These are phyloP conservation scores for Penicillium taxi DNA, from an alignment of 495 filamentous ascomycete species.

Conservation along the genomic window DNA sequence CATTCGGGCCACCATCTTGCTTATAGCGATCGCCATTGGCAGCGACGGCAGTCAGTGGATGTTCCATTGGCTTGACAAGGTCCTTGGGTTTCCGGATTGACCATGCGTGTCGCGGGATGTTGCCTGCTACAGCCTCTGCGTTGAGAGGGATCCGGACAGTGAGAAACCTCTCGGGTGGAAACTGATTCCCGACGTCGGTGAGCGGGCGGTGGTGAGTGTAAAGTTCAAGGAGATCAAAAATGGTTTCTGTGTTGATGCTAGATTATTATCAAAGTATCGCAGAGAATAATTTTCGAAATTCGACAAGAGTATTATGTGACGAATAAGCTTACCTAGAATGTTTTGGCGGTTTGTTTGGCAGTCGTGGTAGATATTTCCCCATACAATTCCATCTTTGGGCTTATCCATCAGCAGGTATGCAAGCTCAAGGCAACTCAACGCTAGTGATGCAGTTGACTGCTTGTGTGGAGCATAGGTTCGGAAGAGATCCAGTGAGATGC, in stretches of 20 bases:
- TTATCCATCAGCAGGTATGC: conserved; percentile 56
- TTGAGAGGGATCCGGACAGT: conserved; percentile 80
- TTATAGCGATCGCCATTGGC: conserved; percentile 41
- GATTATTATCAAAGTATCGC: not conserved
- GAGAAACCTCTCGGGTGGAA: conserved; percentile 68
- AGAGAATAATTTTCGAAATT: not conserved
- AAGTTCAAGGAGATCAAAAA: conserved; percentile 79
- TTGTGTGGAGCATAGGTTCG: conserved; percentile 89
- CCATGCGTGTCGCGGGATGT: conserved; percentile 46
- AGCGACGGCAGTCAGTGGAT: conserved; percentile 31
- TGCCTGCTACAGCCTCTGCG: conserved; percentile 53
- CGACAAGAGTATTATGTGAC: too few species aligned
- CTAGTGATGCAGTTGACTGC: conserved; percentile 70
- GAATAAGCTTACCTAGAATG: conserved; percentile 62
- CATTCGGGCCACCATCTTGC: conserved; percentile 53
- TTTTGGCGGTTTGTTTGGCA: conserved; percentile 59
- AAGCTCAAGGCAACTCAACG: conserved; percentile 73
- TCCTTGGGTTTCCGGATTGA: conserved; percentile 15
- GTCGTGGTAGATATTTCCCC: conserved; percentile 37
- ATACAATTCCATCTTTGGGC: conserved; percentile 39
- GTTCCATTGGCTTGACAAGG: conserved; percentile 4
- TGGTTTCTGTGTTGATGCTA: conserved; percentile 50
- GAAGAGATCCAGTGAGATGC: conserved; percentile 80
- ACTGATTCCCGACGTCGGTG: conserved; percentile 64
- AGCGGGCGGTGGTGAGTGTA: conserved; percentile 70